Evolutionary conservation across 1,284 basidiomycete genomes (phyloP).

Genomic region (Rhizoctonia solani): DNA sequence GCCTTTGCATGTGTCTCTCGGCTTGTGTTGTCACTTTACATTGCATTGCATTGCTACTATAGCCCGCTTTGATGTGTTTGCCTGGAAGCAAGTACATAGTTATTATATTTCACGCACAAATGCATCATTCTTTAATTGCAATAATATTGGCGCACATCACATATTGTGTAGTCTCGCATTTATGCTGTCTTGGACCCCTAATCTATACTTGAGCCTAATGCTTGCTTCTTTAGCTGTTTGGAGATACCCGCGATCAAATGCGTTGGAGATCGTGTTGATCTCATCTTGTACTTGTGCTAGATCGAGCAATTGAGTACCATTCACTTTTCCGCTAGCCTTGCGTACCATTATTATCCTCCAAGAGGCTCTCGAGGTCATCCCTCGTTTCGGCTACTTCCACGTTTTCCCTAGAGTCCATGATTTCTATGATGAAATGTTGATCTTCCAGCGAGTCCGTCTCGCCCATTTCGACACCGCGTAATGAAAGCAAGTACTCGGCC

Average conservation of each 20-base stretch:
- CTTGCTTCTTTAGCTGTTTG: conserved; percentile 59
- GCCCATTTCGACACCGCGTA: conserved; percentile 60
- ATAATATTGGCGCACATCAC: neutral
- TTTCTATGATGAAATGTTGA: conserved; percentile 69
- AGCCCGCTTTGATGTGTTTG: conserved; percentile 29
- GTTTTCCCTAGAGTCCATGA: conserved; percentile 81
- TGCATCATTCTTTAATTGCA: conserved; percentile 1
- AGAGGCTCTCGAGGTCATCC: conserved; percentile 58
- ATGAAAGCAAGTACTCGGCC: conserved; percentile 70
- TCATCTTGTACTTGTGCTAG: conserved; percentile 60
- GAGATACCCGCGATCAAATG: conserved; percentile 63
- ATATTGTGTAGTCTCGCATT: conserved; percentile 43
- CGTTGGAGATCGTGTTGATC: conserved; percentile 53
- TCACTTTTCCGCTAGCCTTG: conserved; percentile 34
- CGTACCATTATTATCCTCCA: conserved; percentile 65
- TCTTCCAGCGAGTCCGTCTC: conserved; percentile 83
- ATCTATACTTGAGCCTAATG: conserved; percentile 76
- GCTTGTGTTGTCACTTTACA: neutral
- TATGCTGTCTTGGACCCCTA: conserved; percentile 73
- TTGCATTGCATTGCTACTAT: neutral
- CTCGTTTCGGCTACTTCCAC: conserved; percentile 67
- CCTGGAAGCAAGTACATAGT: conserved; percentile 32
- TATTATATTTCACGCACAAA: neutral
- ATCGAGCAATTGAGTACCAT: neutral
- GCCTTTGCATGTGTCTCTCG: neutral